Evolutionary conservation across 257 asterid genomes (phyloP).

Genomic region (Petunia axillaris): DNA sequence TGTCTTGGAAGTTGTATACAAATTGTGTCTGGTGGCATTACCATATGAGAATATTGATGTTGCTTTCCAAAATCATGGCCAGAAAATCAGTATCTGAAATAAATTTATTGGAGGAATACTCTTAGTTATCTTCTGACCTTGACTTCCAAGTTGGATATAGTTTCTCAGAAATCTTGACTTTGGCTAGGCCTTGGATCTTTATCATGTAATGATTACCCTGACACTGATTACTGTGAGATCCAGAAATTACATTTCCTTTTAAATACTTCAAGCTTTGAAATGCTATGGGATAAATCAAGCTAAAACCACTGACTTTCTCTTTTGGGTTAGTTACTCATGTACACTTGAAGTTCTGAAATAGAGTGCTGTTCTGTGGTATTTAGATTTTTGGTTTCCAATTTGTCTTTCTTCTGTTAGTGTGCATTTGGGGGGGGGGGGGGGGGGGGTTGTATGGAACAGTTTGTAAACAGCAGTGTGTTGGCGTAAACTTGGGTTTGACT

Average conservation of each 20-base stretch:
- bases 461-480: not conserved
- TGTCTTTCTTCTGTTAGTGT: too few relatives aligned
- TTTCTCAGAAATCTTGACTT: not conserved
- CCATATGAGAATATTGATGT: not conserved
- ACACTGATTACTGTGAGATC: not conserved
- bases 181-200: not conserved
- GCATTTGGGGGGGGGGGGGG: not conserved
- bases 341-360: not conserved
- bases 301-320: constrained; percentile 14
- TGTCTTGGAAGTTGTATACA: not conserved
- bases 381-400: too few relatives aligned
- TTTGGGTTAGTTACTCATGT: not conserved
- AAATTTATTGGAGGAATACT: not conserved
- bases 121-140: not conserved
- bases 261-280: constrained; percentile 11
- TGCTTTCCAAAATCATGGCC: not conserved
- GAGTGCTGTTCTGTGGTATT: not conserved
- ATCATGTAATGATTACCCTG: not conserved
- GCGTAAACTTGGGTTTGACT: not conserved
- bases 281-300: not conserved
- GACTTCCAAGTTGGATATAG: constrained; percentile 3
- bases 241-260: not conserved
- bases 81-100: not conserved
- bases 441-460: not conserved
- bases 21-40: not conserved